Conservation (phyloP, 768 basidiomycete species). For the Boletus rubropictus region DNA sequence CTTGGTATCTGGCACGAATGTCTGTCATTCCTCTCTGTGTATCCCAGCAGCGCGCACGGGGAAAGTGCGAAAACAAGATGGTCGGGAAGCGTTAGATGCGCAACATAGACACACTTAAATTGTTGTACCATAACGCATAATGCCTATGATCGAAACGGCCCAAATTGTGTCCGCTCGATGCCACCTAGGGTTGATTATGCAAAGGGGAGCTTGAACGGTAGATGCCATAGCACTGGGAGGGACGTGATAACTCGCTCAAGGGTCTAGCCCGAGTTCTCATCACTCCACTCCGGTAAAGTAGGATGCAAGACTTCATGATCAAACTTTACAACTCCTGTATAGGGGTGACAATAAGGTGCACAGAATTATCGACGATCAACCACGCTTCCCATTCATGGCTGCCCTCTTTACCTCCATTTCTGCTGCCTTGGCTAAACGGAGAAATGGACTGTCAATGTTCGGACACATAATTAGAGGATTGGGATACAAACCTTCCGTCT, state of each 20-base stretch:
- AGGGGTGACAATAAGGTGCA: slow-evolving; percentile 2
- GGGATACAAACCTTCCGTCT: slow-evolving; percentile 62
- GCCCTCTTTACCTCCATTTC: slow-evolving; percentile 59
- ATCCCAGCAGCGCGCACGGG: too few species aligned
- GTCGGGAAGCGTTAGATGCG: too few species aligned
- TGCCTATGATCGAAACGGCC: too few species aligned
- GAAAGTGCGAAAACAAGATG: too few species aligned
- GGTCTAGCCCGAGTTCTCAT: not conserved
- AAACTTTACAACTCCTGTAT: not conserved
- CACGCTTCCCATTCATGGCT: slow-evolving; percentile 22
- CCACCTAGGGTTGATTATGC: too few species aligned
- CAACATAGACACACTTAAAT: too few species aligned
- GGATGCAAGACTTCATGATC: not conserved
- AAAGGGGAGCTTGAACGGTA: too few species aligned
- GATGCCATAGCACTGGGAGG: not conserved
- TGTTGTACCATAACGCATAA: too few species aligned
- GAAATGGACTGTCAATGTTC: not conserved
- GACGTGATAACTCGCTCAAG: not conserved
- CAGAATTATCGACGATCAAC: slow-evolving; percentile 23
- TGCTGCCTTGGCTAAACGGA: slow-evolving; percentile 51
- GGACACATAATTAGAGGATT: not conserved
- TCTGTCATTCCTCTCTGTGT: too few species aligned
- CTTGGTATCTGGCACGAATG: too few species aligned
- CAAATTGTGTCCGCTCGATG: not conserved
- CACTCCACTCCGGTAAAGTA: not conserved